Conservation (phyloP, 1,284 basidiomycete species). For the Ustilago lituana region DNA sequence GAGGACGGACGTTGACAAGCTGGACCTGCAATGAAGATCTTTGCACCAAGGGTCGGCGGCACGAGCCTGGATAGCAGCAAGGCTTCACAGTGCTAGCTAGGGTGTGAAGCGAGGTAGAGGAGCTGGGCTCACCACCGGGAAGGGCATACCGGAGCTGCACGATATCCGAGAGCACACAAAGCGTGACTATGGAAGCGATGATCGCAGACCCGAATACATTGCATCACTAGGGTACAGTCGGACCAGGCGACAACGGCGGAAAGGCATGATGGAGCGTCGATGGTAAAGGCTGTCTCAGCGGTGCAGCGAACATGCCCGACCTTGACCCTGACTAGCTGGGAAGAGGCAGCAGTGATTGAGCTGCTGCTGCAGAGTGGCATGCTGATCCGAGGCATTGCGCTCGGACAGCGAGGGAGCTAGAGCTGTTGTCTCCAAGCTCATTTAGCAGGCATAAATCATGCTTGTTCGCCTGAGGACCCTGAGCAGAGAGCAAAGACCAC, state of each 20-base stretch:
- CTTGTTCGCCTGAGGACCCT: constrained; percentile 5
- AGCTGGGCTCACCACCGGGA: too few relatives aligned
- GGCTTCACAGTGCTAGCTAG: too few relatives aligned
- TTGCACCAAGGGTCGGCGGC: constrained; percentile 17
- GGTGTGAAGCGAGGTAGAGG: too few relatives aligned
- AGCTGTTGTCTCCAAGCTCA: background rate
- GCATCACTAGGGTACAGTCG: constrained; percentile 6
- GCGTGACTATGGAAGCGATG: constrained; percentile 13
- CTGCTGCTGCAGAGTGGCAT: constrained; percentile 14
- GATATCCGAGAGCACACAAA: constrained; percentile 29
- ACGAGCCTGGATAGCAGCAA: constrained; percentile 1
- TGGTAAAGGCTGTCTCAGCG: constrained; percentile 6
- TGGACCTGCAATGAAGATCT: constrained; percentile 38
- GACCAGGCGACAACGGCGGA: background rate
- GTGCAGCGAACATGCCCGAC: constrained; percentile 5
- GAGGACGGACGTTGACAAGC: constrained; percentile 8
- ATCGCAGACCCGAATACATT: constrained; percentile 4
- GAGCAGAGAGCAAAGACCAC: background rate
- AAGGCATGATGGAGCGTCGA: background rate
- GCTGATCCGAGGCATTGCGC: constrained; percentile 22
- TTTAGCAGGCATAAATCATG: constrained; percentile 1
- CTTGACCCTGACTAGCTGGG: background rate
- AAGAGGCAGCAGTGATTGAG: background rate
- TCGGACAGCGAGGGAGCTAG: background rate
- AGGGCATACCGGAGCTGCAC: constrained; percentile 13